Base-by-base conservation (phyloP, 2,329 filamentous ascomycete genomes). In the Parastagonospora nodorum region DNA sequence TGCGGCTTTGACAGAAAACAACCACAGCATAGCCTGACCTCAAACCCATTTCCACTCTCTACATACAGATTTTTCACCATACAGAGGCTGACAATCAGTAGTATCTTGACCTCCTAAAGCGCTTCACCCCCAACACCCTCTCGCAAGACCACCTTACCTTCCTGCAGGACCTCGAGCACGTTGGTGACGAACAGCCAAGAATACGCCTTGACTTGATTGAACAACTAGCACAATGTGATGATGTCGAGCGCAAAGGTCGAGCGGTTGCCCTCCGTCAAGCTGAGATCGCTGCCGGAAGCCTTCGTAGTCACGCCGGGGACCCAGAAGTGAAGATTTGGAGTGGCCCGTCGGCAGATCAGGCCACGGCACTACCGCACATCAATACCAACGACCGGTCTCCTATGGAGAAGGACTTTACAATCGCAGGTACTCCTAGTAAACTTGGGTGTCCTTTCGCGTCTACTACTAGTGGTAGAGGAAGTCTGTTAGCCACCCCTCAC, bases 341-440 rank as follows among this genome's bases (percentile, higher is more conserved):
- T 59, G 71, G 64, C 38, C 71, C 64, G 50, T 75, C 59, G 42
- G 67, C 64, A 50, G 73, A 68, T 52, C 60, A 55, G 44, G 53
- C 63, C 37, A 57, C 51, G 39, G 41, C 60, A 27, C 50, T 59
- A 45, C 57, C 61, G 32, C 60, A 61, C 36, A 64, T 59, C 42
- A 58, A 67, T 57, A 52, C 64, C 53, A 60, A 68, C 47, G 68
- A 73, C 41, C 72, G 75, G 48, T 75, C 75, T 29, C 72, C 72
- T 4, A 63, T 96, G 68, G 92, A 96, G 76, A 88, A 89, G 75
- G 92, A 97, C 74, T 97, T 96, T 66, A 97, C 92, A 14, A 88
- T 92, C 30, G 81, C 87, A 69, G 92, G 92, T 53, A 90, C 86
- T 66, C 90, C 88, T 64, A 90, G 92, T 62, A 84, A 83, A 57